phyloP scores from a whole-genome alignment of 2,329 filamentous ascomycete genomes.

The Epichloe sylvatica region DNA sequence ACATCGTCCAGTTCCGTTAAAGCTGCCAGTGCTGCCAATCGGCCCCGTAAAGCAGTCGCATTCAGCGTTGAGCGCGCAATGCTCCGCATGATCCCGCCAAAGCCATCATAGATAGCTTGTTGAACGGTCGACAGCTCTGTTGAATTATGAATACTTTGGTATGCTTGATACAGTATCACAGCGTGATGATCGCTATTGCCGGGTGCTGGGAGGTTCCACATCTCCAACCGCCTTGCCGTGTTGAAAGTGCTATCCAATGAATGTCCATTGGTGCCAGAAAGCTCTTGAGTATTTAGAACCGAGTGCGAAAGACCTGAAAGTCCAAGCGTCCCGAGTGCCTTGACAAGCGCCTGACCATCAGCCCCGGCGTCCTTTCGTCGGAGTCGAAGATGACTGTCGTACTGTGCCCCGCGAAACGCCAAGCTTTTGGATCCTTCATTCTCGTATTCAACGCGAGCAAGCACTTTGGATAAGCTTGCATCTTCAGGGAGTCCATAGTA shows the following conservation, averaged over 20 bases:
- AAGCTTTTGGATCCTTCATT: conserved; percentile 75
- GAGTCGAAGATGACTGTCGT: conserved; percentile 67
- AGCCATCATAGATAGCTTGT: conserved; percentile 47
- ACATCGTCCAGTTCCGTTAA: conserved; percentile 74
- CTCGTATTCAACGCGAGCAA: conserved; percentile 79
- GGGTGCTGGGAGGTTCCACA: conserved; percentile 81
- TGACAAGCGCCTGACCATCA: conserved; percentile 58
- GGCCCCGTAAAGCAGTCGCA: conserved; percentile 37
- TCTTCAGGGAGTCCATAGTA: conserved; percentile 84
- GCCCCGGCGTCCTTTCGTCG: conserved; percentile 37
- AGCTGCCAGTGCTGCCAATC: conserved; percentile 51
- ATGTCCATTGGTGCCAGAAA: conserved; percentile 39
- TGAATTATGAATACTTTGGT: conserved; percentile 63
- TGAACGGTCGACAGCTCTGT: conserved; percentile 39
- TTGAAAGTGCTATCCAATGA: conserved; percentile 61
- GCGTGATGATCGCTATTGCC: conserved; percentile 46
- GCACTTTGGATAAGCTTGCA: conserved; percentile 60
- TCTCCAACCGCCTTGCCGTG: conserved; percentile 68
- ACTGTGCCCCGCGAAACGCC: conserved; percentile 78
- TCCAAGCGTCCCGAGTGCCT: conserved; percentile 66
- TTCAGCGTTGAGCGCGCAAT: conserved; percentile 36
- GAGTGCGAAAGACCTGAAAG: conserved; percentile 76
- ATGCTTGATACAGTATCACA: conserved; percentile 62
- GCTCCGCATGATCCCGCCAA: conserved; percentile 45
- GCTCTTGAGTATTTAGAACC: conserved; percentile 55